phyloP scores from a whole-genome alignment of 78 protist genomes.

The Creolimax fragrantissima region DNA sequence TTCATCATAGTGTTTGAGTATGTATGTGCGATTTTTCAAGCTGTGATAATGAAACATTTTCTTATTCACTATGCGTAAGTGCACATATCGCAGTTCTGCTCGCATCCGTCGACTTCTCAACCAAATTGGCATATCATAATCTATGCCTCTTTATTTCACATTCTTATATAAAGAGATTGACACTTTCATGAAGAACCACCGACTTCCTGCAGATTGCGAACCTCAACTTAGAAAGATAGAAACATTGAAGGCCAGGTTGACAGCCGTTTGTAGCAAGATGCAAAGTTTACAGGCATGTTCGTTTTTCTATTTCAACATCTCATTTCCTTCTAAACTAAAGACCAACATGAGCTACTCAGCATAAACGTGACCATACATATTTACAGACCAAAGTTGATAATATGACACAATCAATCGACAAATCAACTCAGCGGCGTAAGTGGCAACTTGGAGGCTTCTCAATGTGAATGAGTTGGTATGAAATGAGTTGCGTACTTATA shows the following conservation, averaged over 20 bases:
- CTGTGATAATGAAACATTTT: not conserved
- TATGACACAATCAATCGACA: not conserved
- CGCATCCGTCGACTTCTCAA: not conserved
- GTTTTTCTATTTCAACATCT: no score
- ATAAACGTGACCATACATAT: no score
- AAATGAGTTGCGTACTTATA: no score
- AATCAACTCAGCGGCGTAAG: not conserved
- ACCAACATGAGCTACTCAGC: no score
- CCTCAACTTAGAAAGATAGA: not conserved
- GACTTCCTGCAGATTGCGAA: not conserved
- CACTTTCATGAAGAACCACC: not conserved
- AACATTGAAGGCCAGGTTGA: not conserved
- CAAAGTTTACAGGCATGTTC: not conserved
- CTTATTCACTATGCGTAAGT: not conserved
- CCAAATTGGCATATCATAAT: not conserved
- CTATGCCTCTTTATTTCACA: not conserved
- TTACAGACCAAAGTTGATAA: not conserved
- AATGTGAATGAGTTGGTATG: no score
- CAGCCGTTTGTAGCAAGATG: not conserved
- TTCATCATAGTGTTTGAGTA: not conserved
- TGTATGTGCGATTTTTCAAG: not conserved
- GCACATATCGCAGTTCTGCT: not conserved
- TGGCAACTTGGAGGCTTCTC: not conserved
- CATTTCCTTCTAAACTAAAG: no score
- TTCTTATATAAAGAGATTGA: not conserved